Conservation (phyloP, 192 early-diverging fungal species). For the Geranomyces variabilis region DNA sequence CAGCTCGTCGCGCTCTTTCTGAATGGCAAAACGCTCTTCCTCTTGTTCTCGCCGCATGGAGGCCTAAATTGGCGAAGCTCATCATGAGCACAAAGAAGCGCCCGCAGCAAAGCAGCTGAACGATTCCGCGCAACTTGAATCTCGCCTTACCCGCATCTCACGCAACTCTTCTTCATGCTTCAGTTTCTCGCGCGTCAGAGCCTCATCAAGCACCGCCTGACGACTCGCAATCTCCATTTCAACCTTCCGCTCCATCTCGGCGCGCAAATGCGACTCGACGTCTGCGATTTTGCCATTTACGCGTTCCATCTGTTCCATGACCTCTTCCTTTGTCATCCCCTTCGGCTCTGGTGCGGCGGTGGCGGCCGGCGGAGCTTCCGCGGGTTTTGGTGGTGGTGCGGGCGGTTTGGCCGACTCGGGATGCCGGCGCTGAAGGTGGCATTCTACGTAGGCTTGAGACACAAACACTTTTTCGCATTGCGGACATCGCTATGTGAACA, state of each 20-base stretch:
- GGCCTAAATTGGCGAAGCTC: constrained; percentile 1
- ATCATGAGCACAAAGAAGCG: too few relatives aligned
- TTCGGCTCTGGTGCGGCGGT: background rate
- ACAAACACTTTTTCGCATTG: constrained; percentile 54
- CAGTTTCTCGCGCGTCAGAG: constrained; percentile 38
- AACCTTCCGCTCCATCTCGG: constrained; percentile 44
- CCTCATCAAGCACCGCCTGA: constrained; percentile 22
- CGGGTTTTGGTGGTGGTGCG: background rate
- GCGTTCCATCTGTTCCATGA: constrained; percentile 28
- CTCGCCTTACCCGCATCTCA: constrained; percentile 23
- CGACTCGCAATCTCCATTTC: constrained; percentile 35
- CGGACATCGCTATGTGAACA: constrained; percentile 36
- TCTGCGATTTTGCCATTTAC: constrained; percentile 34
- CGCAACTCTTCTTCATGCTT: constrained; percentile 40
- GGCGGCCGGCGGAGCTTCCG: background rate
- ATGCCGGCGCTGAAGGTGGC: constrained; percentile 51
- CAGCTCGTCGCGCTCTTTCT: constrained; percentile 37
- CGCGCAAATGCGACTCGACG: constrained; percentile 30
- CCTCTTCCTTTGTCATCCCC: constrained; percentile 15
- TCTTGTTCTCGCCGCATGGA: constrained; percentile 31
- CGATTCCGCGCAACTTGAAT: too few relatives aligned
- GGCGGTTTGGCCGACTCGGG: constrained; percentile 8
- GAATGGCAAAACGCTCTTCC: constrained; percentile 17
- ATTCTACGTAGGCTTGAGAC: constrained; percentile 37
- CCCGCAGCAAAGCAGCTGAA: too few relatives aligned